Evolutionary conservation across 2,329 filamentous ascomycete genomes (phyloP).

Genomic region (Epichloe uncinata): DNA sequence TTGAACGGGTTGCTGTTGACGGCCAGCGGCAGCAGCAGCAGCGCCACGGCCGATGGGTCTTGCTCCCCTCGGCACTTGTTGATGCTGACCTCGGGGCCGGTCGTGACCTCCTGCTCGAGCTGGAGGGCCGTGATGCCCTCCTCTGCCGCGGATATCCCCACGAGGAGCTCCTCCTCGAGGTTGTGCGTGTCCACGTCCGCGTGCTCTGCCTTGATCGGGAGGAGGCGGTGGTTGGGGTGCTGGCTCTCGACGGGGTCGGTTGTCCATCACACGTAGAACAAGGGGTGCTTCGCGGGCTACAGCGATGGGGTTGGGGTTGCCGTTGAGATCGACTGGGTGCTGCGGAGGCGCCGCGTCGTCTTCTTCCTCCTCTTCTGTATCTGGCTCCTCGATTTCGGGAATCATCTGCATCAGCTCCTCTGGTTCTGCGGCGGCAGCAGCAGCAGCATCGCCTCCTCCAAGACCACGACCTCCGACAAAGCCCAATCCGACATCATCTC

Average conservation of each 20-base stretch:
- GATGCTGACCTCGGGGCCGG: not conserved
- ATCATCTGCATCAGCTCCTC: not conserved
- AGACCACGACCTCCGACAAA: constrained; percentile 26
- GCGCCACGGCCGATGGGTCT: not conserved
- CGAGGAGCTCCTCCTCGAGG: not conserved
- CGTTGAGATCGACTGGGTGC: constrained; percentile 15
- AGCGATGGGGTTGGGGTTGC: constrained; percentile 20
- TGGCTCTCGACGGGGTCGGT: constrained; percentile 16
- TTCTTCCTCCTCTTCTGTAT: constrained; percentile 15
- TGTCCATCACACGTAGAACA: constrained; percentile 38
- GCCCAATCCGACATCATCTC: constrained; percentile 34
- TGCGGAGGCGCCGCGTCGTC: constrained; percentile 11
- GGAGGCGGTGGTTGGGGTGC: constrained; percentile 1
- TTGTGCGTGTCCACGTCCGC: not conserved
- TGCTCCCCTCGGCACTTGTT: not conserved
- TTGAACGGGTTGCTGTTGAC: constrained; percentile 3
- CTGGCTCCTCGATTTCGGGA: constrained; percentile 10
- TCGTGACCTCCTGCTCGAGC: not conserved
- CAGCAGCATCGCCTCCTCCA: not conserved
- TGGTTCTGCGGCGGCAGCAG: not conserved
- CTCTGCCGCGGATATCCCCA: not conserved
- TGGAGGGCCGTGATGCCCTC: not conserved
- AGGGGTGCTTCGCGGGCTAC: constrained; percentile 45
- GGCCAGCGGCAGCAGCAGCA: not conserved
- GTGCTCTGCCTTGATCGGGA: not conserved